Percentiles rank a stretch among this genome's conserved stretches.
phyloP scores from a whole-genome alignment of 768 basidiomycete genomes.

The Cystoderma amianthinum region DNA sequence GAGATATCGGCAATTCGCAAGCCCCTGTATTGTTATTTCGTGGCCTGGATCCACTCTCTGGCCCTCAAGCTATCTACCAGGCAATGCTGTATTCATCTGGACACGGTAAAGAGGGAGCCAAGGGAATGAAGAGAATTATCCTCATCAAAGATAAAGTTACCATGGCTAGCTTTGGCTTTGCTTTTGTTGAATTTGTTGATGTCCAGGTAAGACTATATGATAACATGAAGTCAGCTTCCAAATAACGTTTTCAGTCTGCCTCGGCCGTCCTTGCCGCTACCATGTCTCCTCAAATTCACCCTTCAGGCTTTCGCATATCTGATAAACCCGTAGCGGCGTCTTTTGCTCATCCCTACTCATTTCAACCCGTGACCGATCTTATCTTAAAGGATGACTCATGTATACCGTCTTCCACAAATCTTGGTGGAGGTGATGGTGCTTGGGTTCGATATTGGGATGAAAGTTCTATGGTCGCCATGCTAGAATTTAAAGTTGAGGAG shows the following conservation, averaged over 20 bases:
- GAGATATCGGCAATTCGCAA: conserved; percentile 89
- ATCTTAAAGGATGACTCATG: conserved; percentile 74
- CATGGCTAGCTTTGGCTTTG: conserved; percentile 86
- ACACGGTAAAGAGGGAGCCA: conserved; percentile 68
- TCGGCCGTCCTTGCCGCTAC: conserved; percentile 75
- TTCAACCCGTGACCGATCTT: conserved; percentile 73
- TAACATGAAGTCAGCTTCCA: background rate
- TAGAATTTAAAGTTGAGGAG: conserved; percentile 76
- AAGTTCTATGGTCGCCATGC: conserved; percentile 61
- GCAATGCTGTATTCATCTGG: conserved; percentile 81
- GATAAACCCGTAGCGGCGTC: conserved; percentile 86
- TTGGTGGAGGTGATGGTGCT: conserved; percentile 66
- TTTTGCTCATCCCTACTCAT: conserved; percentile 88
- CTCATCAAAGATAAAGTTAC: conserved; percentile 87
- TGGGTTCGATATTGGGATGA: conserved; percentile 95
- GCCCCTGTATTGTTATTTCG: conserved; percentile 83
- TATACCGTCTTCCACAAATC: conserved; percentile 53
- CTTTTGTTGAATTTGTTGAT: conserved; percentile 90
- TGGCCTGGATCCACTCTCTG: conserved; percentile 82
- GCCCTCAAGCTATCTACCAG: conserved; percentile 81
- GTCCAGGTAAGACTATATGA: conserved; percentile 47
- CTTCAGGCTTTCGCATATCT: conserved; percentile 90
- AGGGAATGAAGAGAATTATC: conserved; percentile 82
- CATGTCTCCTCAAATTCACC: conserved; percentile 83
- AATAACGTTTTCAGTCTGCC: conserved; percentile 56